phyloP scores from a whole-genome alignment of 805 yeast genomes.

The Wickerhamomyces queroliae region DNA sequence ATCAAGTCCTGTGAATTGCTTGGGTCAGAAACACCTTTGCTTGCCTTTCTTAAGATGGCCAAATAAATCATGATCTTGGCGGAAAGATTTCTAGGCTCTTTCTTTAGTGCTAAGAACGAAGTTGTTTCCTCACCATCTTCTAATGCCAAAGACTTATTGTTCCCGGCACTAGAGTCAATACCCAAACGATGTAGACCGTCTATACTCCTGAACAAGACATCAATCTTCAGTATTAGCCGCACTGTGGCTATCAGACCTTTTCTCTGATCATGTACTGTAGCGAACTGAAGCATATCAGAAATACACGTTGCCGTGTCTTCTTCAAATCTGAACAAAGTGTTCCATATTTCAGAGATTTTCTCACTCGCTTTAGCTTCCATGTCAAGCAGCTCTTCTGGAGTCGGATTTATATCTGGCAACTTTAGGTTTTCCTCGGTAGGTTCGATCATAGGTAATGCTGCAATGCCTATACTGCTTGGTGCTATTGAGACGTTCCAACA shows the following conservation, averaged over 20 bases:
- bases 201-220: slow-evolving; percentile 69
- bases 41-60: slow-evolving; percentile 67
- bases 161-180: slow-evolving; percentile 8
- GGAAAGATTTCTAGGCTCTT: slow-evolving; percentile 71
- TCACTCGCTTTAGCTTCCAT: slow-evolving; percentile 65
- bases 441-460: slow-evolving; percentile 22
- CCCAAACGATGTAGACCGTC: slow-evolving; percentile 40
- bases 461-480: slow-evolving; percentile 49
- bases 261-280: slow-evolving; percentile 65
- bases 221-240: slow-evolving; percentile 63
- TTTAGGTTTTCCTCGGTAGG: slow-evolving; percentile 20
- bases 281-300: slow-evolving; percentile 83
- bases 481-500: slow-evolving; percentile 89
- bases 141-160: background rate
- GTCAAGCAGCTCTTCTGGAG: slow-evolving; percentile 42
- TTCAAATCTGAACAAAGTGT: slow-evolving; percentile 80
- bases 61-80: slow-evolving; percentile 88
- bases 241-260: slow-evolving; percentile 70
- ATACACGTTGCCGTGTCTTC: slow-evolving; percentile 86
- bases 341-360: slow-evolving; percentile 66
- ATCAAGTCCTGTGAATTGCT: slow-evolving; percentile 52
- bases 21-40: slow-evolving; percentile 26
- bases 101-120: slow-evolving; percentile 15
- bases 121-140: slow-evolving; percentile 4
- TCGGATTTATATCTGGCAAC: slow-evolving; percentile 27